A percentile compares a stretch with the other conserved stretches of the same genome.
These are phyloP conservation scores for Colletotrichum lini DNA, from an alignment of 2,329 filamentous ascomycete genomes.

Conservation along the genomic window DNA sequence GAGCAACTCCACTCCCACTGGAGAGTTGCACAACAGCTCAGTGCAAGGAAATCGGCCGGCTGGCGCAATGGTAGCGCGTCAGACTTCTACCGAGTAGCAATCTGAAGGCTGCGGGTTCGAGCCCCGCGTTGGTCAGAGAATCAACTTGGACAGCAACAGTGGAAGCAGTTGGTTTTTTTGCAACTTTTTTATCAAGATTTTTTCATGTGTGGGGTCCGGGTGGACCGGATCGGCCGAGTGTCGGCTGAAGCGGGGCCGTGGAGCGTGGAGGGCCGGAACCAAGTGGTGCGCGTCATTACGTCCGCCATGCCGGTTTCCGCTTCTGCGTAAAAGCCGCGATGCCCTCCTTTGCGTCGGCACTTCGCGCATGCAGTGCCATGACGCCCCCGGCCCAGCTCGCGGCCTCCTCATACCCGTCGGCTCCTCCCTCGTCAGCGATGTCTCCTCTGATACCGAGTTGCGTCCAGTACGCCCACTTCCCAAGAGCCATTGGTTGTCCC, in stretches of 20 bases:
- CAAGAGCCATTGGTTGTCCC: constrained; percentile 51
- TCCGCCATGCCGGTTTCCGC: constrained; percentile 46
- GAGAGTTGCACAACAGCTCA: neutral
- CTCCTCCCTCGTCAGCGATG: constrained; percentile 18
- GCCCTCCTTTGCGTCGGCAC: constrained; percentile 49
- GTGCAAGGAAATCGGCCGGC: constrained; percentile 16
- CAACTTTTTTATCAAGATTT: neutral
- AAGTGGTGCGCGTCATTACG: neutral
- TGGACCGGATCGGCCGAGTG: neutral
- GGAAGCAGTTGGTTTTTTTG: neutral
- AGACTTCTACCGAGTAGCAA: constrained; percentile 33
- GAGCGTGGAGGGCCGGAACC: neutral
- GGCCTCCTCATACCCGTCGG: constrained; percentile 48
- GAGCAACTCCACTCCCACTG: neutral
- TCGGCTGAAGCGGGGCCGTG: neutral
- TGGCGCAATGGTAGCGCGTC: constrained; percentile 43
- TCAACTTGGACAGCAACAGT: neutral
- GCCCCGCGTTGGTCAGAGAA: constrained; percentile 34
- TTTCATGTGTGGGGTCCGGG: neutral
- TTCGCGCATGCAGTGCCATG: constrained; percentile 50
- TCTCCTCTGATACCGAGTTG: constrained; percentile 46
- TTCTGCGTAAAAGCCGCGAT: constrained; percentile 48
- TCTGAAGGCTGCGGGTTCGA: constrained; percentile 42
- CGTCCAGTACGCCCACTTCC: constrained; percentile 55
- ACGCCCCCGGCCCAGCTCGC: constrained; percentile 47